Percentiles rank a stretch among this genome's conserved stretches.
Evolutionary conservation across 352 stramenopile species (phyloP).

Genomic region (Phytophthora rubi): DNA sequence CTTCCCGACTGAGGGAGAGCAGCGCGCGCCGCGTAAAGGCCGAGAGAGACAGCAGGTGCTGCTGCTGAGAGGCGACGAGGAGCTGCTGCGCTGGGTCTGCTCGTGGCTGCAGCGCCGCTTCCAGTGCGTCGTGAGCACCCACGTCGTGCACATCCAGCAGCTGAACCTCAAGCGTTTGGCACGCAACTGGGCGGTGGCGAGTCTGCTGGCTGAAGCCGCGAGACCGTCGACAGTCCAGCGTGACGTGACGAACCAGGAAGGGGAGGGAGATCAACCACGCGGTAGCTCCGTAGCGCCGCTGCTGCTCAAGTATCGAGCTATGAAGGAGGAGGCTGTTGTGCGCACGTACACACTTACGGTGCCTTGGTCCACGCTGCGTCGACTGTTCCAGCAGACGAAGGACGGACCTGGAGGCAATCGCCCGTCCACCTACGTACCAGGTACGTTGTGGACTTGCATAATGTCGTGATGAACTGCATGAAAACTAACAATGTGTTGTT

Average conservation of each 20-base stretch:
- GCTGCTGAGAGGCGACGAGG: slow-evolving; percentile 61
- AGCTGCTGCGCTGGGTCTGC: slow-evolving; percentile 59
- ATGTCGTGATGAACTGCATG: not conserved
- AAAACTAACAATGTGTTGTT: not conserved
- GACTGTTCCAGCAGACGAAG: slow-evolving; percentile 49
- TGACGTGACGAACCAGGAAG: slow-evolving; percentile 22
- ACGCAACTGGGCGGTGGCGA: slow-evolving; percentile 52
- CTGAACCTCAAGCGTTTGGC: slow-evolving; percentile 62
- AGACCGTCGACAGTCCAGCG: slow-evolving; percentile 11
- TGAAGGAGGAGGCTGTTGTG: slow-evolving; percentile 48
- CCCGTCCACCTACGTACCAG: slow-evolving; percentile 31
- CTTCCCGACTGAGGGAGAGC: slow-evolving; percentile 48
- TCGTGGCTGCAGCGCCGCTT: slow-evolving; percentile 77
- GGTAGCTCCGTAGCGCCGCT: slow-evolving; percentile 36
- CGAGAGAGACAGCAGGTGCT: slow-evolving; percentile 63
- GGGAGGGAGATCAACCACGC: not conserved
- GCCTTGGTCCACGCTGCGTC: slow-evolving; percentile 53
- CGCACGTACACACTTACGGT: slow-evolving; percentile 69
- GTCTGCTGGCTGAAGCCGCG: slow-evolving; percentile 36
- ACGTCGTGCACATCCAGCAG: slow-evolving; percentile 55
- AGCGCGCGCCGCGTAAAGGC: slow-evolving; percentile 40
- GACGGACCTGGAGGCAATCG: slow-evolving; percentile 20
- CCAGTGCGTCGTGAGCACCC: slow-evolving; percentile 67
- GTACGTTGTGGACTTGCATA: slow-evolving; percentile 13
- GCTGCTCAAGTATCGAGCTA: slow-evolving; percentile 56